Evolutionary conservation across 495 filamentous ascomycete species (phyloP), one percentile per base, ranked within the genome.

Genomic region (Xylaria scruposa): DNA sequence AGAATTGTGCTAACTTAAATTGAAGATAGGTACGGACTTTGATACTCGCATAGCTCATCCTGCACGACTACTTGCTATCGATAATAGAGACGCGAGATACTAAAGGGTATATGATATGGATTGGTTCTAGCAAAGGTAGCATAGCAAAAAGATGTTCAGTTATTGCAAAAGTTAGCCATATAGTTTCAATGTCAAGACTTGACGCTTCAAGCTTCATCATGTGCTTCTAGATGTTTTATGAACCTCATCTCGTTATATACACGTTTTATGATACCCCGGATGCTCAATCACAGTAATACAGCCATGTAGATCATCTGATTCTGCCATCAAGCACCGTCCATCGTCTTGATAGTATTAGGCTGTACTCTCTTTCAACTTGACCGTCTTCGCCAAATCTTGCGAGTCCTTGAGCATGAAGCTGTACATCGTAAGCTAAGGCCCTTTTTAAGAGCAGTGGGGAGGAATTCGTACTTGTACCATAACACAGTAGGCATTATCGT

Each of bases 401-500:
- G 91, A 86, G 77, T 96, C 93, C 75, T 88, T 92, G 70, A 94
- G 83, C 60, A 96, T 84, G 81, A 94, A 96, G 74, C 93, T 96
- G 73, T 47, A 26, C 58, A 13, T 19, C 17, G 33, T 60, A 10
- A 40, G 31, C 36, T n/a, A 36, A 21, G 31, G 31, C 10, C 31
- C 0, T 31, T 21, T 12, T 36, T 9, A 13, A 13, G n/a, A 12
- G 54, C 1, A 33, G 33, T 21, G 58, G n/a, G 13, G 26, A 31
- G 12, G 66, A 24, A 54, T 38, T 90, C 95, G 88, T 83, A 98
- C 96, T 92, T 92, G 79, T 99, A 99, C 92, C 93, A 98, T 88
- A 95, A 89, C 49, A 95, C 85, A 8, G 94, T 93, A 38, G 96
- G 96, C 63, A 88, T 87, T 59, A 99, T 94, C 2, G 96, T 99